phyloP scores from a whole-genome alignment of 768 basidiomycete species.

The Leccinum broughii region DNA sequence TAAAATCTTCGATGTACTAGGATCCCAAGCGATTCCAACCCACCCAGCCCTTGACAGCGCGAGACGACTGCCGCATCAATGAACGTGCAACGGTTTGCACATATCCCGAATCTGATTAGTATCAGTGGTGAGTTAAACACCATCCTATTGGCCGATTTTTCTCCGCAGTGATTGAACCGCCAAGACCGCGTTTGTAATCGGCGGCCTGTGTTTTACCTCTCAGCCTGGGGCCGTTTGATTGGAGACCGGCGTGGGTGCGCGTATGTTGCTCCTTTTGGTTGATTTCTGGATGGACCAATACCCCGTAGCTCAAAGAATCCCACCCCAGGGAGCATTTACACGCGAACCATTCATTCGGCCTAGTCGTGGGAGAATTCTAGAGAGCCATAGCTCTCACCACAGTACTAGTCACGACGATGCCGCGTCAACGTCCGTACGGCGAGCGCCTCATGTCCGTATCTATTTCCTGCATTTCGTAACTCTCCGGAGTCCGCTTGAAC shows the following conservation, averaged over 20 bases:
- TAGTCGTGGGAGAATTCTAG: background rate
- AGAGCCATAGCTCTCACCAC: constrained; percentile 1
- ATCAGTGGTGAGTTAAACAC: background rate
- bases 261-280: background rate
- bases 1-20: background rate
- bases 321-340: constrained; percentile 2
- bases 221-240: background rate
- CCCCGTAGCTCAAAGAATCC: too few relatives aligned
- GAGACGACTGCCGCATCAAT: background rate
- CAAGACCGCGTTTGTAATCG: constrained; percentile 1
- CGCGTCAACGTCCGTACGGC: background rate
- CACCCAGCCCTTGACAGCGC: background rate
- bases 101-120: background rate
- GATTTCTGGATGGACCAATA: background rate
- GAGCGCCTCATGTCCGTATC: background rate
- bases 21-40: background rate
- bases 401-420: constrained; percentile 1
- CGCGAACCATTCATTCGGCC: background rate
- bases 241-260: background rate
- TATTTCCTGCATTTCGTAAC: background rate
- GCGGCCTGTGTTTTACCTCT: background rate
- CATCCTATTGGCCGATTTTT: background rate
- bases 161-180: background rate
- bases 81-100: background rate
- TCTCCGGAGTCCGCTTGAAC: background rate